Evolutionary conservation across 2,329 filamentous ascomycete genomes (phyloP).

Genomic region (Torrubiellomyces zombiae): DNA sequence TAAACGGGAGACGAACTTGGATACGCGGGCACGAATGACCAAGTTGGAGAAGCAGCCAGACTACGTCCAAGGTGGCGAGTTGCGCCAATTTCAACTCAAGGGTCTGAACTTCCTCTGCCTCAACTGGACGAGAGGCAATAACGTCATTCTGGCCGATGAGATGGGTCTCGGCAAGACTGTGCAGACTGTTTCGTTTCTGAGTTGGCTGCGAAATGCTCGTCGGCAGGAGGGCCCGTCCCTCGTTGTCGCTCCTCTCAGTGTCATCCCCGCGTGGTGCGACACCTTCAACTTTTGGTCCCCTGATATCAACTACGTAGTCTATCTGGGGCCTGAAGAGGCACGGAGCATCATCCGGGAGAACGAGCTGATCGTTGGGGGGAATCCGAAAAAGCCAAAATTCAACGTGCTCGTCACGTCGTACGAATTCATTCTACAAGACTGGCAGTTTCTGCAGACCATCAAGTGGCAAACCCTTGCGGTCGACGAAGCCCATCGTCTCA

Average conservation of each 20-base stretch:
- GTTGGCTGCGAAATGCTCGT: constrained; percentile 84
- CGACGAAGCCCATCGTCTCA: constrained; percentile 90
- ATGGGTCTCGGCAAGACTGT: constrained; percentile 99
- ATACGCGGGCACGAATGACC: constrained; percentile 57
- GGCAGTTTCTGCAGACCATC: constrained; percentile 68
- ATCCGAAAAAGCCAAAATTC: constrained; percentile 81
- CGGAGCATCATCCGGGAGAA: constrained; percentile 79
- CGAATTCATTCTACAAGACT: constrained; percentile 83
- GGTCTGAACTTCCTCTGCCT: constrained; percentile 91
- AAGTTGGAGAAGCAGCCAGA: constrained; percentile 66
- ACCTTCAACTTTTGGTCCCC: constrained; percentile 95
- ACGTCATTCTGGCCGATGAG: constrained; percentile 94
- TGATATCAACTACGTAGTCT: constrained; percentile 92
- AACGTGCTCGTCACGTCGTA: constrained; percentile 97
- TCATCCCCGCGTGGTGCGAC: constrained; percentile 95
- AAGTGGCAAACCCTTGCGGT: constrained; percentile 97
- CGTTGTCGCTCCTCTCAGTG: constrained; percentile 91
- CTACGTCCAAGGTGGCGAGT: constrained; percentile 70
- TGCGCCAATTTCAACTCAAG: constrained; percentile 84
- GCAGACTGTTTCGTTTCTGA: constrained; percentile 91
- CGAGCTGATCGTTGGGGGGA: constrained; percentile 74
- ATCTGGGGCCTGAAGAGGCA: constrained; percentile 76
- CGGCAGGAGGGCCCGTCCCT: constrained; percentile 88
- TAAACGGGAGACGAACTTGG: constrained; percentile 55
- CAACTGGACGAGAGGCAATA: constrained; percentile 88